phyloP scores from a whole-genome alignment of 2,329 filamentous ascomycete species.

The Clonostachys rosea region DNA sequence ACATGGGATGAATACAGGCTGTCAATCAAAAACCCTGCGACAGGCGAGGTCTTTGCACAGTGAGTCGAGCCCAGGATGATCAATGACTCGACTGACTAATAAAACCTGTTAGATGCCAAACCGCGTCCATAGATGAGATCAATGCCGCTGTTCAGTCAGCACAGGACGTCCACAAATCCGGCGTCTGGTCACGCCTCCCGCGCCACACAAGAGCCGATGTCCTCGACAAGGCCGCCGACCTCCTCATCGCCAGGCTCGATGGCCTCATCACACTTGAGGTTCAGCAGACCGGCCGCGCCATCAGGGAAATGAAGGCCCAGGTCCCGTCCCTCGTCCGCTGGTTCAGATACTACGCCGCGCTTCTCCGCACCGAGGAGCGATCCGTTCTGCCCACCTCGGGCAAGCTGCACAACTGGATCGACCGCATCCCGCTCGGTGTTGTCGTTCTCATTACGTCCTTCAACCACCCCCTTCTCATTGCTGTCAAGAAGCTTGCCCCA shows the following conservation, averaged over 20 bases:
- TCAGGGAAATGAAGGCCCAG: constrained; percentile 68
- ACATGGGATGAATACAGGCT: neutral
- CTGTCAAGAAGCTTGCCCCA: constrained; percentile 90
- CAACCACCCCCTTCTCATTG: constrained; percentile 66
- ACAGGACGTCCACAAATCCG: constrained; percentile 35
- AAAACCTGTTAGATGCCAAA: neutral
- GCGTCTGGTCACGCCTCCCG: constrained; percentile 58
- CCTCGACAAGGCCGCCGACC: constrained; percentile 52
- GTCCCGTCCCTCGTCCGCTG: constrained; percentile 61
- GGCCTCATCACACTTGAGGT: constrained; percentile 60
- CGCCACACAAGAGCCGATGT: constrained; percentile 56
- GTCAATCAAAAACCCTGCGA: neutral
- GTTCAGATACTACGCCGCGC: constrained; percentile 67
- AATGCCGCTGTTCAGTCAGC: neutral
- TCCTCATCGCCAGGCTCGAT: constrained; percentile 47
- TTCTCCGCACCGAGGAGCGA: constrained; percentile 64
- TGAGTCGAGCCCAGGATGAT: neutral
- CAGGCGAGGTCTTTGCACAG: neutral
- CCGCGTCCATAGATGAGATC: neutral
- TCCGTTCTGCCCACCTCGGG: constrained; percentile 61
- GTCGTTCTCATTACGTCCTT: constrained; percentile 53
- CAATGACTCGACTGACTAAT: no score
- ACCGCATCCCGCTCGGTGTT: constrained; percentile 51
- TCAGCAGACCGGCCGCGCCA: constrained; percentile 60
- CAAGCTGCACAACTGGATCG: constrained; percentile 52